A percentile compares a stretch with the other conserved stretches of the same genome.
phyloP scores from a whole-genome alignment of 176 grass and related monocot genomes.

The Eremochloa ophiuroides region DNA sequence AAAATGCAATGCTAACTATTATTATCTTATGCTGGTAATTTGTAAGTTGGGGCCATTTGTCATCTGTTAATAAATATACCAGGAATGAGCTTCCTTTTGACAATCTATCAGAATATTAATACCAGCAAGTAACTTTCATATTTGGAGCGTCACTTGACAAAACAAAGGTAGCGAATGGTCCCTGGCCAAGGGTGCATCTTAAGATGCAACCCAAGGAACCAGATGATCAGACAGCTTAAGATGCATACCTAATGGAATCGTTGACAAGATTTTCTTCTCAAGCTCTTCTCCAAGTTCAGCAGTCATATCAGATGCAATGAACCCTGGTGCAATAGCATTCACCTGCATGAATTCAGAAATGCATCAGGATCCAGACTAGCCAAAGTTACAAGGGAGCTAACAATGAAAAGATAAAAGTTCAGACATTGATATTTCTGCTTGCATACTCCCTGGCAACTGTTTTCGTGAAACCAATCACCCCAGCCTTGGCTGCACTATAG shows the following conservation, averaged over 20 bases:
- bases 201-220: not conserved
- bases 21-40: not conserved
- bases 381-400: not conserved
- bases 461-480: constrained; percentile 97
- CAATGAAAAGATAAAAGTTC: constrained; percentile 4
- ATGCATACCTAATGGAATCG: constrained; percentile 77
- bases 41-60: not conserved
- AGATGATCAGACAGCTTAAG: not conserved
- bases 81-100: not conserved
- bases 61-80: not conserved
- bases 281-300: constrained; percentile 76
- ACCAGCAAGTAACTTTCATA: not conserved
- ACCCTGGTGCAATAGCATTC: constrained; percentile 95
- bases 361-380: not conserved
- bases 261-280: constrained; percentile 88
- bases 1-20: not conserved
- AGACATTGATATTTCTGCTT: constrained; percentile 93
- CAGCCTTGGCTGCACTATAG: constrained; percentile 91
- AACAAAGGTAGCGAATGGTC: not conserved
- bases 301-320: constrained; percentile 95
- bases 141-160: not conserved
- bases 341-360: constrained; percentile 50
- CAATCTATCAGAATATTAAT: not conserved
- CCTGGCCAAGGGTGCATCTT: not conserved
- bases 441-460: constrained; percentile 95